Percentiles rank a stretch among this genome's conserved stretches.
These are phyloP conservation scores for Baudoinia panamericana DNA, from an alignment of 495 filamentous ascomycete species.

Conservation along the genomic window DNA sequence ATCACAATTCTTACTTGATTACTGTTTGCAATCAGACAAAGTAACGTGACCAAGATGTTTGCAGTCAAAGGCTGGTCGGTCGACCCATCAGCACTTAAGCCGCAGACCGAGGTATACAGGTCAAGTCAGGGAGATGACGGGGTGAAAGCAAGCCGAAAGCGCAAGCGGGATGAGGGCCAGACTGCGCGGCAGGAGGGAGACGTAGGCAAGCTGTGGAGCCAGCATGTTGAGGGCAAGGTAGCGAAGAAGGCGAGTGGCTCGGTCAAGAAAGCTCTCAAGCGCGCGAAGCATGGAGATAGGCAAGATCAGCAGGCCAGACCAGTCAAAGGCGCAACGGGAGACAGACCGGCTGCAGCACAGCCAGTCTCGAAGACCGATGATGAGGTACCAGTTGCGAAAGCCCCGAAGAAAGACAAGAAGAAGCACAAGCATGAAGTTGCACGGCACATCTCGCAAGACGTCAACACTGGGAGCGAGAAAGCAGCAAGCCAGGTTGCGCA, in stretches of 20 bases:
- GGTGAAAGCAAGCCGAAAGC: conserved; percentile 35
- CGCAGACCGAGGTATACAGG: conserved; percentile 41
- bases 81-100: conserved; percentile 51
- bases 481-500: conserved; percentile 10
- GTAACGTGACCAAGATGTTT: conserved; percentile 86
- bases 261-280: conserved; percentile 1
- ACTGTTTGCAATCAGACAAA: too few relatives aligned
- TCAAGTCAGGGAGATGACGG: conserved; percentile 22
- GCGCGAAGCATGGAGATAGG: too few relatives aligned
- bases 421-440: conserved; percentile 18
- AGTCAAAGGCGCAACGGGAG: too few relatives aligned
- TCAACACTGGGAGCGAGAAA: conserved; percentile 27
- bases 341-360: too few relatives aligned
- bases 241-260: conserved; percentile 2
- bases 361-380: neutral
- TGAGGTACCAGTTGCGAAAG: too few relatives aligned
- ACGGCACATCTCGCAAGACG: too few relatives aligned
- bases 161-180: conserved; percentile 45
- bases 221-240: conserved; percentile 57
- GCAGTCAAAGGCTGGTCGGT: conserved; percentile 84
- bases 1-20: too few relatives aligned
- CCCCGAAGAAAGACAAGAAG: conserved; percentile 19
- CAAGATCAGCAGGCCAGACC: too few relatives aligned
- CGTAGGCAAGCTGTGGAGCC: conserved; percentile 62
- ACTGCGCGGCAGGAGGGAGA: conserved; percentile 41